Conservation (phyloP, 352 stramenopile genomes). For the Phytophthora litchii region DNA sequence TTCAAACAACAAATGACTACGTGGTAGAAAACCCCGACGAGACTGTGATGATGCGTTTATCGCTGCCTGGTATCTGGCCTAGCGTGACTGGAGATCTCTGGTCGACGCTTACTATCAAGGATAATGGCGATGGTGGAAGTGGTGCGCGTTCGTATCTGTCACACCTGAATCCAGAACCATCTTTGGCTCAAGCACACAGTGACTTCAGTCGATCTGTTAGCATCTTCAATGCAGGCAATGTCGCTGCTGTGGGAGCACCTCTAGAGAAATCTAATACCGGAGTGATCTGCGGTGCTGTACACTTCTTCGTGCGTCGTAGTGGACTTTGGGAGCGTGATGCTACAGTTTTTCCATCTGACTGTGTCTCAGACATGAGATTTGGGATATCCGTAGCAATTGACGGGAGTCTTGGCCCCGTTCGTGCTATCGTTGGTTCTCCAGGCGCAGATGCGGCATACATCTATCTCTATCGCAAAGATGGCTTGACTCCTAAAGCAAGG, state of each 20-base stretch:
- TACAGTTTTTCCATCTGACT: conserved; percentile 57
- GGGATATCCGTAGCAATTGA: conserved; percentile 76
- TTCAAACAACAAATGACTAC: conserved; percentile 90
- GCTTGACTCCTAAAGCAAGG: conserved; percentile 21
- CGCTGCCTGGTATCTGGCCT: conserved; percentile 93
- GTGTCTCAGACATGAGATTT: conserved; percentile 55
- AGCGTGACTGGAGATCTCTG: conserved; percentile 88
- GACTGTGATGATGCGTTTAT: conserved; percentile 89
- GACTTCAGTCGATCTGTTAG: conserved; percentile 60
- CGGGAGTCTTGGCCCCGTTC: conserved; percentile 57
- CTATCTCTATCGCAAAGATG: conserved; percentile 36
- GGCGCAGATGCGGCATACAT: conserved; percentile 60
- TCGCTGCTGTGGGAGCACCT: conserved; percentile 73
- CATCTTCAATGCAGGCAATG: conserved; percentile 67
- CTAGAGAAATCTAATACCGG: conserved; percentile 40
- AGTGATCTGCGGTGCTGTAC: conserved; percentile 60
- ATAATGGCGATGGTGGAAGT: conserved; percentile 92
- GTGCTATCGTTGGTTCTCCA: conserved; percentile 74
- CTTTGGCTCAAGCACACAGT: conserved; percentile 40
- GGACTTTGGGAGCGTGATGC: conserved; percentile 75
- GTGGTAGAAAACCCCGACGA: conserved; percentile 93
- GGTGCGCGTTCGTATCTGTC: conserved; percentile 71
- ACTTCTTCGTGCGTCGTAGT: conserved; percentile 67
- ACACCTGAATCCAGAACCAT: conserved; percentile 48
- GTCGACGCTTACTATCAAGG: conserved; percentile 86